phyloP scores from a whole-genome alignment of 495 filamentous ascomycete genomes.

The Aspergillus kassunensis region DNA sequence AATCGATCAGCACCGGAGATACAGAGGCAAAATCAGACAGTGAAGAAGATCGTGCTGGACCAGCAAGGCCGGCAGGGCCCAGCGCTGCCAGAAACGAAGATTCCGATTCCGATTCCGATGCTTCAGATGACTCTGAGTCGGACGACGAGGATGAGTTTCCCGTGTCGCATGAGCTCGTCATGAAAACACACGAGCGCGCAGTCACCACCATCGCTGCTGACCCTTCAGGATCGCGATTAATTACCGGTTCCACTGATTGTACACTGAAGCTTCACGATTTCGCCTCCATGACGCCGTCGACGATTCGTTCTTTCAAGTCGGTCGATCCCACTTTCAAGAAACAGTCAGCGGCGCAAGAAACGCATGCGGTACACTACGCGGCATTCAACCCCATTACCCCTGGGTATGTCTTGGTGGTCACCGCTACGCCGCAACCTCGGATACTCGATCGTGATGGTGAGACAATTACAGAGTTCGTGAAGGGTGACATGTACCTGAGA shows the following conservation, averaged over 20 bases:
- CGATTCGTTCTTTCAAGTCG: constrained; percentile 86
- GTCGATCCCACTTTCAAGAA: constrained; percentile 82
- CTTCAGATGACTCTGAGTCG: constrained; percentile 33
- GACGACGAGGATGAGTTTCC: constrained; percentile 86
- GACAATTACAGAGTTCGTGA: constrained; percentile 77
- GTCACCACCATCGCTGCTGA: constrained; percentile 82
- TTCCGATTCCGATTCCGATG: constrained; percentile 53
- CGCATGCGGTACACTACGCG: constrained; percentile 80
- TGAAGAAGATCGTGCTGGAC: constrained; percentile 18
- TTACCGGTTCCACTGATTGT: constrained; percentile 88
- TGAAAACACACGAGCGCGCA: constrained; percentile 89
- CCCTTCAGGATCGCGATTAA: constrained; percentile 75
- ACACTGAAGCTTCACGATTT: constrained; percentile 93
- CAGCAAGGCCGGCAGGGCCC: constrained; percentile 13
- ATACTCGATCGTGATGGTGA: constrained; percentile 88
- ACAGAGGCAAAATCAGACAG: constrained; percentile 11
- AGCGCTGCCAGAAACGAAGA: constrained; percentile 35
- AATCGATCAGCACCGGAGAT: constrained; percentile 15
- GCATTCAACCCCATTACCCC: constrained; percentile 83
- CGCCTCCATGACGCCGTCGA: constrained; percentile 90
- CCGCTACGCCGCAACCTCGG: constrained; percentile 83
- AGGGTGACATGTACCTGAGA: constrained; percentile 96
- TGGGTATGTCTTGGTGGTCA: constrained; percentile 76
- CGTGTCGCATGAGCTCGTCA: constrained; percentile 83
- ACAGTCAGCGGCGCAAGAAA: constrained; percentile 66